Conservation (phyloP, 305 asterid genomes). For the Andrographis paniculata region DNA sequence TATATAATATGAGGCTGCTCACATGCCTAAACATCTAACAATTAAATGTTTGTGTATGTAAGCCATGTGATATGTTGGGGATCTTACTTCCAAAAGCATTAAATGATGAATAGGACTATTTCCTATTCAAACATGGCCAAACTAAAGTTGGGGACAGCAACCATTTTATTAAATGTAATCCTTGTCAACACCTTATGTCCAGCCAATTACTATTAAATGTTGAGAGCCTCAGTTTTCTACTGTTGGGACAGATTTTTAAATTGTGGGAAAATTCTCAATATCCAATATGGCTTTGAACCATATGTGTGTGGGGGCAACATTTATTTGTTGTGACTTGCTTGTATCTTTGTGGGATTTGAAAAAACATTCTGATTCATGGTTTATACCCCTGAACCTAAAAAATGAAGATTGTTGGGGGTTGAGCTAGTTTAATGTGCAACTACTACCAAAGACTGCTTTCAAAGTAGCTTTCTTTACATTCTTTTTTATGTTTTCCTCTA, state of each 20-base stretch:
- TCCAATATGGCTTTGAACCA: conserved; percentile 2
- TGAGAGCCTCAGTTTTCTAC: conserved; percentile 25
- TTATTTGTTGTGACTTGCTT: conserved; percentile 23
- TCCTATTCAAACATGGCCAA: conserved; percentile 33
- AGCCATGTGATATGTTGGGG: conserved; percentile 73
- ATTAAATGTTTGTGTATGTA: conserved; percentile 34
- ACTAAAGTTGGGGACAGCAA: conserved; percentile 34
- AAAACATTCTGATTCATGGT: conserved; percentile 29
- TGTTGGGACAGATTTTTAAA: conserved; percentile 23
- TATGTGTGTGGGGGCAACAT: conserved; percentile 18
- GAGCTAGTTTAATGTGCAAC: conserved; percentile 1
- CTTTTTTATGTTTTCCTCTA: conserved; percentile 10
- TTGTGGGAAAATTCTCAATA: conserved; percentile 3
- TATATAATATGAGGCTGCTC: conserved; percentile 1
- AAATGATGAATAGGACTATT: conserved; percentile 34
- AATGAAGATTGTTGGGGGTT: conserved; percentile 18
- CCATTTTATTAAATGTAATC: conserved; percentile 17
- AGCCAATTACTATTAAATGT: conserved; percentile 24
- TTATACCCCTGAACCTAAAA: conserved; percentile 19
- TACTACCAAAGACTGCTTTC: conserved; percentile 7
- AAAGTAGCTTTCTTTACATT: conserved; percentile 37
- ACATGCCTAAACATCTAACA: conserved; percentile 24
- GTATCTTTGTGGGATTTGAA: conserved; percentile 21
- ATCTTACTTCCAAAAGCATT: conserved; percentile 29
- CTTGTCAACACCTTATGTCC: conserved; percentile 17